Evolutionary conservation across 2,329 filamentous ascomycete genomes (phyloP), one percentile per base, ranked within the genome.

Genomic region (Microdochium paspali): DNA sequence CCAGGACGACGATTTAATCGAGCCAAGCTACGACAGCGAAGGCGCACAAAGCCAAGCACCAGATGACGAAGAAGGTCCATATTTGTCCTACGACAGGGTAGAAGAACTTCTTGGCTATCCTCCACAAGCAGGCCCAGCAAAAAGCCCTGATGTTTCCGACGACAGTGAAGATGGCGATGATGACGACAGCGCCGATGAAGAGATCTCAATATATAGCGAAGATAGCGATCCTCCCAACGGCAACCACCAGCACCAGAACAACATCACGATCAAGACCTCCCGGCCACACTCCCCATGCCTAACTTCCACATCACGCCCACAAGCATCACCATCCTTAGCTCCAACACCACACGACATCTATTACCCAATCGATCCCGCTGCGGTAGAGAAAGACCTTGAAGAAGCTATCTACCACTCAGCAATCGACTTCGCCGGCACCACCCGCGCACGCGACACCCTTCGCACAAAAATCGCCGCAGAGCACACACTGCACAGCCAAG

Each of bases 381-480:
- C 47, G 18, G 45, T 54, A 28, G 30, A 49, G 24, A 45, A 24
- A 10, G 52, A 54, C 39, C 25, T 54, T n/a, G 23, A 49, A 47
- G 61, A 64, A 48, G 61, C 58, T 3, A 48, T 55, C 18, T 43
- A 46, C 15, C 59, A 58, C 51, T 50, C 53, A 0, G 49, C 53
- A 12, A 44, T 50, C 0, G 50, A 53, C 10, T 42, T 49, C 46
- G 15, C 39, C n/a, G 47, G 42, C 44, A 56, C 52, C 13, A 44
- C 51, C 10, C 53, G 56, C 18, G 40, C 50, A 5, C 47, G 45
- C 23, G 47, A 53, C 7, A 50, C 46, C 13, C 30, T 57, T 2
- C 50, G 48, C 45, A 50, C 28, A 18, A 60, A 47, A 9, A 53
- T 63, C 31, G 47, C 48, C 21, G 47, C 48, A 4, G 60, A 63